phyloP scores from a whole-genome alignment of 306 rosid genomes.

The Gastrolobium villosum region DNA sequence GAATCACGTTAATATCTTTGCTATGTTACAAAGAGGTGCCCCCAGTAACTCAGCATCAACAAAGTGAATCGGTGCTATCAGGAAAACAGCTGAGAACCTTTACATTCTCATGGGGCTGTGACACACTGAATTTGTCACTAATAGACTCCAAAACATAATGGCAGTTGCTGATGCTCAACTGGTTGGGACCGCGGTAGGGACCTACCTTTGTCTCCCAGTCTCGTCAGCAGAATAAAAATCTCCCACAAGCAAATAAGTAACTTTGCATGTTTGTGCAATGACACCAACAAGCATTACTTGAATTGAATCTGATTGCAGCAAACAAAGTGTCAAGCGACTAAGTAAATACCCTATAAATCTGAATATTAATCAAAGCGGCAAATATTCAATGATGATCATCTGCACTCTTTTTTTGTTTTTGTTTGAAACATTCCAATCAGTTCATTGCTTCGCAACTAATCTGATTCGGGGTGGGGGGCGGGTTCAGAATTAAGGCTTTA shows the following conservation, averaged over 20 bases:
- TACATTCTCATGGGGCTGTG: slow-evolving; percentile 32
- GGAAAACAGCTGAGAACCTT: slow-evolving; percentile 5
- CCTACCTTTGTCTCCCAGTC: not conserved
- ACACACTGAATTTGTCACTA: slow-evolving; percentile 25
- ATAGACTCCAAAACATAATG: slow-evolving; percentile 27
- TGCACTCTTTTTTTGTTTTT: no score
- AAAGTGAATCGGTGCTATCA: not conserved
- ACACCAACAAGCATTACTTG: no score
- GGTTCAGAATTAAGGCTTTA: no score
- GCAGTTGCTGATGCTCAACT: slow-evolving; percentile 20
- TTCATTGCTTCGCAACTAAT: no score
- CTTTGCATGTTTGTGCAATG: not conserved
- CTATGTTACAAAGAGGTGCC: not conserved
- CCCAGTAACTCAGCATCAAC: not conserved
- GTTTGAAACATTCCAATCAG: no score
- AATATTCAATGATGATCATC: not conserved
- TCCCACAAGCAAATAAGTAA: no score
- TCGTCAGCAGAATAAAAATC: not conserved
- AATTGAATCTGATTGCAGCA: not conserved
- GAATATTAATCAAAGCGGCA: not conserved
- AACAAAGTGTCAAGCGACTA: no score
- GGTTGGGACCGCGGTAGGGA: slow-evolving; percentile 7
- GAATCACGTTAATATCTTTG: not conserved
- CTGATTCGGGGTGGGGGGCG: no score
- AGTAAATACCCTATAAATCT: not conserved